phyloP scores from a whole-genome alignment of 2,329 filamentous ascomycete genomes.

The Diplodia intermedia region DNA sequence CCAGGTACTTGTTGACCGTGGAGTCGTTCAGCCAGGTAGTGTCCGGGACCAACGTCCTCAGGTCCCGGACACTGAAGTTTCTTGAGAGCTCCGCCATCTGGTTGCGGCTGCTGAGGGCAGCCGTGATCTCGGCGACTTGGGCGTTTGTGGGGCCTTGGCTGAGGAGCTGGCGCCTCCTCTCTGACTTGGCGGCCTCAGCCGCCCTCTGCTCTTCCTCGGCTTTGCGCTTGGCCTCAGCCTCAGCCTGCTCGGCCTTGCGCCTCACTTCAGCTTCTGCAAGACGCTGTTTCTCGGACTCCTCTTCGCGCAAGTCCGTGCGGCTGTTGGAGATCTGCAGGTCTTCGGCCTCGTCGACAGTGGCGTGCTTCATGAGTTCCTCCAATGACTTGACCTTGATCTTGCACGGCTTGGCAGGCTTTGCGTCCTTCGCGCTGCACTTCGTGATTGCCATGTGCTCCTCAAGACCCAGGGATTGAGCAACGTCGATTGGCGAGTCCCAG shows the following conservation, averaged over 20 bases:
- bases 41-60: neutral
- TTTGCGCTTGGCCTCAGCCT: neutral
- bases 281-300: conserved; percentile 10
- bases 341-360: neutral
- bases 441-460: too few species aligned
- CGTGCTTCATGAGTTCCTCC: neutral
- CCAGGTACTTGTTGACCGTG: conserved; percentile 71
- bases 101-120: neutral
- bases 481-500: too few species aligned
- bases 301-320: conserved; percentile 6
- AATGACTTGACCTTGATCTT: neutral
- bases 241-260: neutral
- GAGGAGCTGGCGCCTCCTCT: neutral
- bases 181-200: neutral
- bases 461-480: too few species aligned
- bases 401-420: neutral
- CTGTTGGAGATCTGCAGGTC: conserved; percentile 17
- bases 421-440: neutral
- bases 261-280: conserved; percentile 10
- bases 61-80: neutral
- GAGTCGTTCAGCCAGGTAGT: conserved; percentile 77
- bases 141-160: neutral
- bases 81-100: neutral
- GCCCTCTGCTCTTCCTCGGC: neutral
- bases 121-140: neutral